A percentile compares a stretch with the other conserved stretches of the same genome.
phyloP scores from a whole-genome alignment of 2,329 filamentous ascomycete species.

The Colletotrichum chlorophyti region DNA sequence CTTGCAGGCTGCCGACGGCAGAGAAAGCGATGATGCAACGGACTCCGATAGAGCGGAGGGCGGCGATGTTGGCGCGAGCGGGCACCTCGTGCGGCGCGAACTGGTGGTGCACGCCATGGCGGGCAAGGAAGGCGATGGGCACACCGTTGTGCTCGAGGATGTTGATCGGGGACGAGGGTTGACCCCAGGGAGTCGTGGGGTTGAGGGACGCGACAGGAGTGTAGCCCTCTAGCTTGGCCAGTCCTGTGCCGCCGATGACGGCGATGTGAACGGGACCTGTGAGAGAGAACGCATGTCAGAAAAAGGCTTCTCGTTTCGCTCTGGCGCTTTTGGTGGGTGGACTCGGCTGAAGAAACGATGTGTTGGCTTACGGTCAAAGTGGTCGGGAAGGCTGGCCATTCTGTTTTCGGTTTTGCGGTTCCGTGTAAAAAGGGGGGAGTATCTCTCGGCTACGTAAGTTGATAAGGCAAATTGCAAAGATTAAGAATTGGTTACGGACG shows the following conservation, averaged over 20 bases:
- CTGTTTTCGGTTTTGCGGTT: slow-evolving; percentile 20
- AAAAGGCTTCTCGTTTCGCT: not conserved
- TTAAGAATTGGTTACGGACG: not conserved
- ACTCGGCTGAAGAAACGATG: not conserved
- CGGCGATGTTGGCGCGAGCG: slow-evolving; percentile 94
- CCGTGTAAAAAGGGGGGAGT: not conserved
- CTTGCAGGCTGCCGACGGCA: slow-evolving; percentile 90
- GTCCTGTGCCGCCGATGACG: slow-evolving; percentile 92
- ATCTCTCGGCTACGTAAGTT: too few species aligned
- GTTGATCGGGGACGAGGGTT: slow-evolving; percentile 76
- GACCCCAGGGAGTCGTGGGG: slow-evolving; percentile 86
- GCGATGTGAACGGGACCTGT: slow-evolving; percentile 79
- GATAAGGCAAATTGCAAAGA: not conserved
- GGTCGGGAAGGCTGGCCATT: slow-evolving; percentile 62
- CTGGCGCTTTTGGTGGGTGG: slow-evolving; percentile 1
- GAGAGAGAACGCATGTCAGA: not conserved
- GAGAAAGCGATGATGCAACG: slow-evolving; percentile 93
- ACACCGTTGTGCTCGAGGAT: slow-evolving; percentile 87
- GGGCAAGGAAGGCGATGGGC: slow-evolving; percentile 90
- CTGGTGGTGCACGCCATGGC: slow-evolving; percentile 89
- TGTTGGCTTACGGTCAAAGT: slow-evolving; percentile 61
- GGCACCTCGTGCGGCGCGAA: slow-evolving; percentile 95
- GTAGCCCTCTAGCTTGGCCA: slow-evolving; percentile 87
- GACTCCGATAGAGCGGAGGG: slow-evolving; percentile 88
- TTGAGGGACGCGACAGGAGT: slow-evolving; percentile 81